phyloP scores from a whole-genome alignment of 805 yeast species.

The Lachancea waltii region DNA sequence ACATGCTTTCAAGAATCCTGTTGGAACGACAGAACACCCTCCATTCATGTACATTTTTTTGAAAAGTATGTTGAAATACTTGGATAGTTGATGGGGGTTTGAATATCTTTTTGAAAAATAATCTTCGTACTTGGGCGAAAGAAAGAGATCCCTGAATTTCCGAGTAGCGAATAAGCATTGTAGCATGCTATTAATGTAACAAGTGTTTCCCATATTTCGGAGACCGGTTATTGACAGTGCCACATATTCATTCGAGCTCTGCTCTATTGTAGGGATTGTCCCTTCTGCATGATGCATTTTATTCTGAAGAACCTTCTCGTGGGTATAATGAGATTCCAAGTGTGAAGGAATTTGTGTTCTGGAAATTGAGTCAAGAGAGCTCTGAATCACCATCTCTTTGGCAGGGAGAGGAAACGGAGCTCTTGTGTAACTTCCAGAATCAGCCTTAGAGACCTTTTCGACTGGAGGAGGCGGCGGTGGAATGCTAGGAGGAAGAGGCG shows the following conservation, averaged over 20 bases:
- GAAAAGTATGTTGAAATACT: constrained; percentile 49
- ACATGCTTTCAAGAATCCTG: constrained; percentile 50
- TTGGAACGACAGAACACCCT: constrained; percentile 57
- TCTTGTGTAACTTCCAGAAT: too few relatives aligned
- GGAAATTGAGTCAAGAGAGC: too few relatives aligned
- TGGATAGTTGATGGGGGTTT: constrained; percentile 34
- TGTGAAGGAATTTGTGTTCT: too few relatives aligned
- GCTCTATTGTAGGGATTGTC: constrained; percentile 35
- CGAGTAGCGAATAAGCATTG: constrained; percentile 59
- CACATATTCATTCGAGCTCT: constrained; percentile 34
- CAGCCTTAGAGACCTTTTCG: not conserved
- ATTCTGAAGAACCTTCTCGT: not conserved
- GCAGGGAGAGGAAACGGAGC: too few relatives aligned
- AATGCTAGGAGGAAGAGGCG: not conserved
- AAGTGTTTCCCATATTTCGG: constrained; percentile 63
- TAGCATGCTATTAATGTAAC: constrained; percentile 68
- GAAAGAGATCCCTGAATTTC: constrained; percentile 44
- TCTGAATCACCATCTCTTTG: too few relatives aligned
- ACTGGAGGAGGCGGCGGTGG: constrained; percentile 4
- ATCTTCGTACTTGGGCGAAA: constrained; percentile 38
- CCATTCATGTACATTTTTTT: constrained; percentile 53
- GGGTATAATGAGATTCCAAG: constrained; percentile 1
- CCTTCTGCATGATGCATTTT: not conserved
- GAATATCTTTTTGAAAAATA: constrained; percentile 34
- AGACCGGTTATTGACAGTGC: constrained; percentile 53